Conservation (phyloP, 163 green algal species). For the Coccomyxa subellipsoidea region DNA sequence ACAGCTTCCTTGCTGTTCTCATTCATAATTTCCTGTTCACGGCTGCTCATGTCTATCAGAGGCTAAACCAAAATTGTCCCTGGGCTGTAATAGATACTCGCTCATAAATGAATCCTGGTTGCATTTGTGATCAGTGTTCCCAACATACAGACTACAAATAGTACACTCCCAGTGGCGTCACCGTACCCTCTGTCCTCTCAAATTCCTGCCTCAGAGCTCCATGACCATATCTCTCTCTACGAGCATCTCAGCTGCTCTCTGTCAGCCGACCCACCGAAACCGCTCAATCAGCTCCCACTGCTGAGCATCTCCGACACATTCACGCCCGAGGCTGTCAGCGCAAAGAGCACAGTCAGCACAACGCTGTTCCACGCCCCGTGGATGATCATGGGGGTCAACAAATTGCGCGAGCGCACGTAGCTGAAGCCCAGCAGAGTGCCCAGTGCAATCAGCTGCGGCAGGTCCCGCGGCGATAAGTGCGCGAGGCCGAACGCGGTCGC, state of each 20-base stretch:
- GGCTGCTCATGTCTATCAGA: too few relatives aligned
- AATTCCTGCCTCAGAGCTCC: too few relatives aligned
- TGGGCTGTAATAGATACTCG: too few relatives aligned
- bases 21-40: too few relatives aligned
- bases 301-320: constrained; percentile 56
- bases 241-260: not conserved
- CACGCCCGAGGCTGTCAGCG: constrained; percentile 56
- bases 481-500: constrained; percentile 71
- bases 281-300: not conserved
- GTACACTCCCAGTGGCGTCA: too few relatives aligned
- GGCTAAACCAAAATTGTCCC: too few relatives aligned
- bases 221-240: too few relatives aligned
- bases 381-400: constrained; percentile 95
- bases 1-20: too few relatives aligned
- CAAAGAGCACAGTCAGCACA: constrained; percentile 73
- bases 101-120: too few relatives aligned
- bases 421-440: constrained; percentile 71
- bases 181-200: too few relatives aligned
- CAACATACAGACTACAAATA: too few relatives aligned
- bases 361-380: constrained; percentile 90
- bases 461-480: constrained; percentile 79
- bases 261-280: not conserved
- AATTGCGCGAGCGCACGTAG: constrained; percentile 85
- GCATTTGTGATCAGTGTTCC: too few relatives aligned
- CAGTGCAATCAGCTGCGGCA: constrained; percentile 64